phyloP scores from a whole-genome alignment of 768 basidiomycete species.

The Collybia mongolica region DNA sequence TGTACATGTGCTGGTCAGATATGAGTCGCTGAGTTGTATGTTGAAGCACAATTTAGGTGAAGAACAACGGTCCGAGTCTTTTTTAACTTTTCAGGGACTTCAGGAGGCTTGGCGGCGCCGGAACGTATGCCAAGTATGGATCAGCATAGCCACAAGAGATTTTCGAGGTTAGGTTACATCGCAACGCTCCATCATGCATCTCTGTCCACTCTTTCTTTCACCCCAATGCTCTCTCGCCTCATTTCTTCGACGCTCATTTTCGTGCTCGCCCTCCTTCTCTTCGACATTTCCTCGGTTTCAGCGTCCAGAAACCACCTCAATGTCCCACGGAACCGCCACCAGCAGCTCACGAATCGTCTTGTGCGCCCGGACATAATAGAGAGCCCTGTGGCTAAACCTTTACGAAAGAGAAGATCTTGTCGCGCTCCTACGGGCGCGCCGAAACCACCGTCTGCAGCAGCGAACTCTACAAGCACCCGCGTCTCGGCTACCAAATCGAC shows the following conservation, averaged over 20 bases:
- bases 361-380: background rate
- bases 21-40: too few relatives aligned
- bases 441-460: too few relatives aligned
- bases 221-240: conserved; percentile 20
- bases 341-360: conserved; percentile 18
- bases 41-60: too few relatives aligned
- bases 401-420: conserved; percentile 7
- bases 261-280: conserved; percentile 17
- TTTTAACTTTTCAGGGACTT: too few relatives aligned
- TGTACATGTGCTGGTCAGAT: too few relatives aligned
- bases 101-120: too few relatives aligned
- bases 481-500: background rate
- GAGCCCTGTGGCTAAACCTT: background rate
- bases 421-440: background rate
- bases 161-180: too few relatives aligned
- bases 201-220: conserved; percentile 4
- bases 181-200: too few relatives aligned
- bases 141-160: too few relatives aligned
- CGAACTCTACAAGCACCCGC: too few relatives aligned
- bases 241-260: conserved; percentile 20
- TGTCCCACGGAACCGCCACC: conserved; percentile 19
- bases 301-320: conserved; percentile 17
- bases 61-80: too few relatives aligned
- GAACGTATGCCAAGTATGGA: too few relatives aligned
- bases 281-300: conserved; percentile 10